Evolutionary conservation across 2,329 filamentous ascomycete genomes (phyloP), one percentile per base, ranked within the genome.

Genomic region (Diplodia seriata): DNA sequence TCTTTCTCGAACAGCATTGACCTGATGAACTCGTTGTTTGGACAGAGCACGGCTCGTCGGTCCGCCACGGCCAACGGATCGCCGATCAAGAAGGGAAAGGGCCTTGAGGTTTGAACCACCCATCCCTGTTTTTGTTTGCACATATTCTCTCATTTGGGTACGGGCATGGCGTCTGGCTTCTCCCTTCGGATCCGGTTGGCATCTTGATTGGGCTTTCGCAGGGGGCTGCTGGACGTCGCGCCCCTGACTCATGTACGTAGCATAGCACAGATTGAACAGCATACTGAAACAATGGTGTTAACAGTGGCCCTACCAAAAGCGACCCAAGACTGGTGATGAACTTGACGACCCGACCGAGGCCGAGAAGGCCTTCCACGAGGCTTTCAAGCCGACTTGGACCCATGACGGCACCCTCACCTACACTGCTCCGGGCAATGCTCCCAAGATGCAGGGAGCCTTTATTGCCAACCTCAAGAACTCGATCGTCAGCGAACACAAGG

Each of bases 21-120:
- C 82, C 83, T 97, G 77, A 97, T 97, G 93, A 94, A 97, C 77
- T 97, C 93, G 57, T 83, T 97, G 67, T 97, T 96, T 80, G 91
- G 91, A 77, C 87, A 90, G 53, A 68, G 62, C 56, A 65, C 67
- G 8, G 59, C 66, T 33, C 66, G 66, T 18, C 64, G 47, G 38
- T 57, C n/a, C 23, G 53, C 64, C 8, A 9, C 43, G 54, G 54
- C 43, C 12, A 68, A 61, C 38, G 47, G 51, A 50, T 54, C 84
- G 66, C 85, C 85, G 74, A 83, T 83, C 72, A 81, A 83, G 73
- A 88, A 88, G 72, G 81, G 80, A 74, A 84, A 84, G 81, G 91
- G 91, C 76, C 91, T 94, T 80, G 90, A 98, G 94, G 95, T 98
- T 89, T 91, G 94, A 94, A 80, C 83, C 78, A 78, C 79, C 80